Base-by-base conservation (phyloP, 139 green algal genomes). In the Microglena sp. region DNA sequence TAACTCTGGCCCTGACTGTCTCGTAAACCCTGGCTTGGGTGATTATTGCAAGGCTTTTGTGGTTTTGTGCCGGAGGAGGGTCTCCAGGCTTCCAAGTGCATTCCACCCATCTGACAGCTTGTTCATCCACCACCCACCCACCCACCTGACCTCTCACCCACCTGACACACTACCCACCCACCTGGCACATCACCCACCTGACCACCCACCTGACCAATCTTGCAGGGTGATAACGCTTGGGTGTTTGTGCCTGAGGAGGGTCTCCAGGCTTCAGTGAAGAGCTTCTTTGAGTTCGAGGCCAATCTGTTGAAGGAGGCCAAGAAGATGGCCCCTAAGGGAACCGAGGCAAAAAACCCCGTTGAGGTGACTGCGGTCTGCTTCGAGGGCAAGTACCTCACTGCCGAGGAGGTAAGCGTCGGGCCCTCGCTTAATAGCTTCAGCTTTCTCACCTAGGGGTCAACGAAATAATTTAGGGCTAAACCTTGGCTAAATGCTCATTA, bases 201-300 rank as follows among this genome's bases (percentile, higher is more conserved):
- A 50, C 11, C 40, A 50, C 40, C 15, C 40, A 50, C 40, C 11
- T 50, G 40, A 11, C 40, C 18, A 18, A 11, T 55, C 18, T 33
- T 60, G 60, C 70, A 92, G 87, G 82, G 82, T 22, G 84, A 92
- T 67, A 96, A 96, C 69, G 84, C 83, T 0, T 96, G 87, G 85
- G 72, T 96, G 29, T 96, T 96, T 76, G 68, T 89, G n/a, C 44
- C 73, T 5, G 90, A 96, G 66, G 88, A 95, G 33, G 55, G 68
- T 64, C 86, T 96, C 35, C 45, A 80, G 1, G 70, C 75, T n/a
- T 53, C 60, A 18, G 68, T 93, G 15, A 94, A 94, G 71, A 65
- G 74, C 27, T 94, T 81, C 56, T 73, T 87, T 36, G 76, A 84
- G 22, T 89, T 90, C 62, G 77, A 92, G 72, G 83, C 86, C 44